These are phyloP conservation scores for Orbilia javanica DNA, from an alignment of 2,329 filamentous ascomycete genomes.

Conservation along the genomic window DNA sequence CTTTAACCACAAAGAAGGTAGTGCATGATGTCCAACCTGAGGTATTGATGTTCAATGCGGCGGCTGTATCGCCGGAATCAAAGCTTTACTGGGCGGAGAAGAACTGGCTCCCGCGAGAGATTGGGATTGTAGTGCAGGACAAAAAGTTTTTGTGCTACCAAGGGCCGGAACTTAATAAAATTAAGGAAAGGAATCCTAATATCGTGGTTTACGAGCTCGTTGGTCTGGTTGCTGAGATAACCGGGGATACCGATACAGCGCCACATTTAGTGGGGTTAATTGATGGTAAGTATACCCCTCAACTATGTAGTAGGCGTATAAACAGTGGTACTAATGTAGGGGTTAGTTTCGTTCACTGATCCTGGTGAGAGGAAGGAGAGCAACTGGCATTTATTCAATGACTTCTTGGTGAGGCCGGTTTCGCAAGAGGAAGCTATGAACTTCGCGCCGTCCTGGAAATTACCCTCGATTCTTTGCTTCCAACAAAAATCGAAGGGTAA, in stretches of 20 bases:
- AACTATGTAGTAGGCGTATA: neutral
- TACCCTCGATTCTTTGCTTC: slow-evolving; percentile 87
- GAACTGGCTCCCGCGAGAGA: slow-evolving; percentile 92
- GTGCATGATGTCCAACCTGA: slow-evolving; percentile 80
- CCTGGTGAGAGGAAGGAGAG: slow-evolving; percentile 72
- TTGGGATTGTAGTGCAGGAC: slow-evolving; percentile 89
- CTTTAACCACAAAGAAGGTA: slow-evolving; percentile 84
- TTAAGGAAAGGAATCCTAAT: slow-evolving; percentile 78
- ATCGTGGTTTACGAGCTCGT: slow-evolving; percentile 92
- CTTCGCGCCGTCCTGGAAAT: slow-evolving; percentile 93
- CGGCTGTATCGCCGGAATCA: slow-evolving; percentile 78
- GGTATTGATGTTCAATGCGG: slow-evolving; percentile 88
- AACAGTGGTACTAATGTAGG: neutral
- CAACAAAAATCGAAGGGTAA: slow-evolving; percentile 86
- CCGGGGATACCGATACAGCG: slow-evolving; percentile 85
- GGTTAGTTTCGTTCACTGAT: slow-evolving; percentile 75
- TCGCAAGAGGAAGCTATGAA: slow-evolving; percentile 84
- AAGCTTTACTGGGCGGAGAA: slow-evolving; percentile 87
- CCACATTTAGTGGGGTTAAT: slow-evolving; percentile 91
- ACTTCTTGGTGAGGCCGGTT: slow-evolving; percentile 88
- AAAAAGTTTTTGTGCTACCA: slow-evolving; percentile 97
- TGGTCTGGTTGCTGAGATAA: slow-evolving; percentile 89
- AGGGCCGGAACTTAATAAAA: slow-evolving; percentile 85
- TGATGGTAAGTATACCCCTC: slow-evolving; percentile 73
- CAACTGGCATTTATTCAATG: slow-evolving; percentile 97